A percentile compares a stretch with the other conserved stretches of the same genome.
Conservation (phyloP, 2,329 filamentous ascomycete genomes). For the Aspergillus quadricinctus region DNA sequence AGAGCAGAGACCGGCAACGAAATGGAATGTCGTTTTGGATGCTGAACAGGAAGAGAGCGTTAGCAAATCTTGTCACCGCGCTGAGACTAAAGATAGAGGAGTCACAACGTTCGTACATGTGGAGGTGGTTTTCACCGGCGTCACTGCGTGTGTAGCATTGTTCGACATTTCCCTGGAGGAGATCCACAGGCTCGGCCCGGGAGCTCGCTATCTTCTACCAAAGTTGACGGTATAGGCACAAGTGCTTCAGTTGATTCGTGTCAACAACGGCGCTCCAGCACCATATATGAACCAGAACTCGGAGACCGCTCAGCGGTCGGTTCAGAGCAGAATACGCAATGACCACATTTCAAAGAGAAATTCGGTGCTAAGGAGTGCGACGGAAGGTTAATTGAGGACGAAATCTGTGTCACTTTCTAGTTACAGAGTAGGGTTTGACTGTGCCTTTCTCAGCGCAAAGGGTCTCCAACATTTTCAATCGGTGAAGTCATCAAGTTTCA, state of each 20-base stretch:
- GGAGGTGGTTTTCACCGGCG: slow-evolving; percentile 28
- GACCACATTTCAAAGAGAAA: slow-evolving; percentile 6
- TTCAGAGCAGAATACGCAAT: slow-evolving; percentile 1
- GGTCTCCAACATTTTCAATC: slow-evolving; percentile 8
- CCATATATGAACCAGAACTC: neutral
- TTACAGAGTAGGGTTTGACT: neutral
- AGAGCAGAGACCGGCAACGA: slow-evolving; percentile 80
- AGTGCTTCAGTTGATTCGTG: slow-evolving; percentile 1
- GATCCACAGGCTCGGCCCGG: slow-evolving; percentile 6
- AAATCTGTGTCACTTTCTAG: neutral
- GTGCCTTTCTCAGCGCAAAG: neutral
- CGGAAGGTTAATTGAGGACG: neutral
- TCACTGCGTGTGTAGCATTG: slow-evolving; percentile 25
- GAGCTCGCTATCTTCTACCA: neutral
- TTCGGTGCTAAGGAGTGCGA: neutral
- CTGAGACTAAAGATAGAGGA: neutral
- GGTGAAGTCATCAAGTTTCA: slow-evolving; percentile 18
- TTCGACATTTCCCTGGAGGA: slow-evolving; percentile 24
- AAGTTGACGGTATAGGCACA: neutral
- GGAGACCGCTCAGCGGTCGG: slow-evolving; percentile 7
- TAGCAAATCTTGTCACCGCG: neutral
- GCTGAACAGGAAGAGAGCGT: slow-evolving; percentile 18
- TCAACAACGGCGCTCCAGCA: neutral
- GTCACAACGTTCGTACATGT: slow-evolving; percentile 20
- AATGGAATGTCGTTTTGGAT: slow-evolving; percentile 64